Conservation (phyloP, 768 basidiomycete genomes). For the Holtermanniella nyarrowii region DNA sequence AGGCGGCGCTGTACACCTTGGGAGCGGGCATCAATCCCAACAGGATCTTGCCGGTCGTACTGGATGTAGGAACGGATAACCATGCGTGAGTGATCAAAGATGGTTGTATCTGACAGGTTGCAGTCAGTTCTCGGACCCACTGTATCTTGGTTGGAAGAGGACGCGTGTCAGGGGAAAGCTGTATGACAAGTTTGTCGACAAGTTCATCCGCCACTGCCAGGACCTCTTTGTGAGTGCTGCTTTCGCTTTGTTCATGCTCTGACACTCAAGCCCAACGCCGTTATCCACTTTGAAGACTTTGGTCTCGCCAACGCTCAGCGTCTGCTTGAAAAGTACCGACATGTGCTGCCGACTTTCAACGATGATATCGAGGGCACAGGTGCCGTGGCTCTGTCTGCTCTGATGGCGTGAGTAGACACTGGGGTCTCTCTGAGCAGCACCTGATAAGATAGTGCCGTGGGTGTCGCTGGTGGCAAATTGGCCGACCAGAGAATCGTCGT, state of each 20-base stretch:
- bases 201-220: constrained; percentile 45
- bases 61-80: constrained; percentile 43
- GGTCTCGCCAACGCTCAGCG: constrained; percentile 41
- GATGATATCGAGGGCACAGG: constrained; percentile 57
- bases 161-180: constrained; percentile 59
- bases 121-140: constrained; percentile 43
- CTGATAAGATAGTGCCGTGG: constrained; percentile 19
- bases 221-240: constrained; percentile 32
- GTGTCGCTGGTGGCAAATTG: constrained; percentile 43
- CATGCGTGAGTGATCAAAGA: constrained; percentile 18
- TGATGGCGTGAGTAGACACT: constrained; percentile 50
- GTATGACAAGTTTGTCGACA: constrained; percentile 72
- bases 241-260: not conserved
- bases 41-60: constrained; percentile 39
- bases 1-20: constrained; percentile 55
- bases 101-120: constrained; percentile 49
- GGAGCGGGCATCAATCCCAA: constrained; percentile 44
- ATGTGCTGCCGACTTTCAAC: constrained; percentile 47
- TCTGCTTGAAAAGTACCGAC: constrained; percentile 42
- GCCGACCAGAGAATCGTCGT: constrained; percentile 66
- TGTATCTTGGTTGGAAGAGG: constrained; percentile 62
- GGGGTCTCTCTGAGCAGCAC: not conserved
- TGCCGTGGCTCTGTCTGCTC: constrained; percentile 49
- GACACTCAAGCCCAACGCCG: constrained; percentile 29
- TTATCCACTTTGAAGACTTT: constrained; percentile 42